Evolutionary conservation across 768 basidiomycete species (phyloP), one percentile per base, ranked within the genome.

Genomic region (Epithele typhae): DNA sequence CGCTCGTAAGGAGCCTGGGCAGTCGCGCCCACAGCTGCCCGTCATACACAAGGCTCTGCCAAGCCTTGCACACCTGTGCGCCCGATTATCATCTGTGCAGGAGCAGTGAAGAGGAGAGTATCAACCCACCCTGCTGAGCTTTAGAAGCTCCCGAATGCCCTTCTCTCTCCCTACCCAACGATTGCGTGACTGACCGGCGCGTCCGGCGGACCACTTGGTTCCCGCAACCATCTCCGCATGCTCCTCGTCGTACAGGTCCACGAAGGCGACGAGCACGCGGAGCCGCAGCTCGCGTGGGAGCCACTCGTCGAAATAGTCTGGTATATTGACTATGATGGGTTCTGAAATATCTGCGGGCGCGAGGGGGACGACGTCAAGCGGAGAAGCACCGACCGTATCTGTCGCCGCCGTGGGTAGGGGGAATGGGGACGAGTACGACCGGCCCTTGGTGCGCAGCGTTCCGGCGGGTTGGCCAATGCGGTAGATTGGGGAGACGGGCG

Each of bases 11-110:
- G 6, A 84, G 60, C 30, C 71, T 68, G 12, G 86, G 79, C 25
- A 89, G 69, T 46, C 75, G 60, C 36, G 66, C 58, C 92, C 92
- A 94, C n/a, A 94, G 73, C 58, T 92, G 87, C 12, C 92, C 92
- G 61, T 95, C 92, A 55, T 84, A 81, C 21, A 83, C 80, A 32
- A 93, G 76, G 2, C 68, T 61, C 43, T 77, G 81, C 91, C 92
- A 95, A 9, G 71, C 58, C 60, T 78, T 85, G 23, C 85, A 92
- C 10, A 91, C 85, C 87, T 92, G 45, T 36, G 40, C 56, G 52
- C 27, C 8, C 27, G 14, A 14, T 30, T 40, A 18, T 25, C 30
- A 39, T 22, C 35, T 36, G 12, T n/a, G 18, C 35, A 17, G 12
- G 36, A 24, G 17, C 25, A 14, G 9, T n/a, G n/a, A 27, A 11